Conservation (phyloP, 371 early-diverging fungal genomes). For the Saksenaea oblongispora region DNA sequence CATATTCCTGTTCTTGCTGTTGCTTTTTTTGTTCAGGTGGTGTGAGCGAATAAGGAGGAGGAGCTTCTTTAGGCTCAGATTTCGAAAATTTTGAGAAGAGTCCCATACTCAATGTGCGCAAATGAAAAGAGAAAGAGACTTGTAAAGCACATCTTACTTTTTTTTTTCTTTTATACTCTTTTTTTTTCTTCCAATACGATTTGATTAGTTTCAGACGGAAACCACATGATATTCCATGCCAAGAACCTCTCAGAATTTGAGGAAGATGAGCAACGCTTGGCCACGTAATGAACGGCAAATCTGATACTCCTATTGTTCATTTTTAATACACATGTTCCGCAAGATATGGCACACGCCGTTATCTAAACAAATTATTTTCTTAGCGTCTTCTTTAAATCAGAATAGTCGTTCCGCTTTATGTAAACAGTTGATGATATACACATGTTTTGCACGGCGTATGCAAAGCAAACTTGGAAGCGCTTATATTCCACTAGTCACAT, state of each 20-base stretch:
- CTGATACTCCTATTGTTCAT: no score
- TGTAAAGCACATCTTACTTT: background rate
- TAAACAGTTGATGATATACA: no score
- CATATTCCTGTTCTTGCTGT: slow-evolving; percentile 23
- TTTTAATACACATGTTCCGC: no score
- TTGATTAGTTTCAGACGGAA: background rate
- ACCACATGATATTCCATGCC: background rate
- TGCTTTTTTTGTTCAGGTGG: background rate
- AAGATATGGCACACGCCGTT: no score
- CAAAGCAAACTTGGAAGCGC: no score
- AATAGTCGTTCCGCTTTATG: no score
- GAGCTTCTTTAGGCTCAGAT: slow-evolving; percentile 9
- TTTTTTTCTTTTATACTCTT: background rate
- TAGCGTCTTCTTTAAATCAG: no score
- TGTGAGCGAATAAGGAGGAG: slow-evolving; percentile 24
- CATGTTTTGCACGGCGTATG: no score
- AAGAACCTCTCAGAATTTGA: background rate
- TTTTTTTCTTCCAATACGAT: background rate
- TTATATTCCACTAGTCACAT: no score
- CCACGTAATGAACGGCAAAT: background rate
- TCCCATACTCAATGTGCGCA: background rate
- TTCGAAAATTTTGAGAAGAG: background rate
- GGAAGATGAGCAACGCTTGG: background rate
- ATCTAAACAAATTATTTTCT: no score
- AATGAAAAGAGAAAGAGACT: background rate